phyloP scores from a whole-genome alignment of 768 basidiomycete species.

The Naganishia kalamii region DNA sequence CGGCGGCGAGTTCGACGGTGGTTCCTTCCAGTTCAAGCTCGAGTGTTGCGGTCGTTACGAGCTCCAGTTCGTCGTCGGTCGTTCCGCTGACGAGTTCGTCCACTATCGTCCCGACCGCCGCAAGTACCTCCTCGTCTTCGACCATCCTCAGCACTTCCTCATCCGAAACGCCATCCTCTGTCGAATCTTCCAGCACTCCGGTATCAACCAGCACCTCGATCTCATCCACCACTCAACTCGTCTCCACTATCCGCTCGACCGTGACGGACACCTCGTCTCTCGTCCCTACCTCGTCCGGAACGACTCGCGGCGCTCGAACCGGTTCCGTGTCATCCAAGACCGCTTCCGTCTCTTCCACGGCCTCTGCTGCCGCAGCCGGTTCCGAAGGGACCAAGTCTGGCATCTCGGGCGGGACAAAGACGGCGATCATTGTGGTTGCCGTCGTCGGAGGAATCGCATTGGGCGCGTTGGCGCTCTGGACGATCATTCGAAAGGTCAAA shows the following conservation, averaged over 20 bases:
- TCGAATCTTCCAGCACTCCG: background rate
- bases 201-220: background rate
- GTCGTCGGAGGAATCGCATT: constrained; percentile 41
- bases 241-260: constrained; percentile 3
- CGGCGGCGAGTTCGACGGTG: background rate
- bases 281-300: background rate
- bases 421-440: constrained; percentile 38
- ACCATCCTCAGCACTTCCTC: background rate
- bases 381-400: background rate
- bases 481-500: constrained; percentile 42
- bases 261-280: background rate
- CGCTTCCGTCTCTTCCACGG: background rate
- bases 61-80: background rate
- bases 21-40: background rate
- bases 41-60: background rate
- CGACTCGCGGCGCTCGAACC: background rate
- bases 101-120: background rate
- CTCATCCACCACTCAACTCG: background rate
- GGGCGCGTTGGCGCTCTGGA: constrained; percentile 33
- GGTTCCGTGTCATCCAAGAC: background rate
- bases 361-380: background rate
- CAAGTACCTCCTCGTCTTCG: background rate
- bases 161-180: background rate
- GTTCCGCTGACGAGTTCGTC: too few relatives aligned
- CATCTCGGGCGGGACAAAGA: constrained; percentile 27